Conservation (phyloP, 2,329 filamentous ascomycete genomes). For the Nothopassalora personata region DNA sequence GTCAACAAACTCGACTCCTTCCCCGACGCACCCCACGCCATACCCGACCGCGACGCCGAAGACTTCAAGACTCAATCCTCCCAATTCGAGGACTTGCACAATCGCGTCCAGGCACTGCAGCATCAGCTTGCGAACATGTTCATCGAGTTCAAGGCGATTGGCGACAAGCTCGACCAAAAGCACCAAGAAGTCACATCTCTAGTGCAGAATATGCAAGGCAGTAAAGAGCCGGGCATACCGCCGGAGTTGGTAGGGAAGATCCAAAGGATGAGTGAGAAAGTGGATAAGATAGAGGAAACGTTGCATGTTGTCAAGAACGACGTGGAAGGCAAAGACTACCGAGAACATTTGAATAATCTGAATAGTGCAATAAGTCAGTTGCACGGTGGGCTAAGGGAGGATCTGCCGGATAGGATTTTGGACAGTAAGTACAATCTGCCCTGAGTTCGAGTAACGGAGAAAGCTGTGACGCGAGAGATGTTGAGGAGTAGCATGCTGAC, state of each 20-base stretch:
- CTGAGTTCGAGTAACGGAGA: not conserved
- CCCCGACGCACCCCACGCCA: conserved; percentile 39
- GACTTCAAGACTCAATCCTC: conserved; percentile 41
- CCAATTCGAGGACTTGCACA: conserved; percentile 81
- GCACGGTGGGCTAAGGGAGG: conserved; percentile 48
- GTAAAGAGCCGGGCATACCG: conserved; percentile 29
- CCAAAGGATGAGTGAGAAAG: conserved; percentile 12
- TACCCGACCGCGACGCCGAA: conserved; percentile 32
- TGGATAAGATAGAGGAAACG: conserved; percentile 44
- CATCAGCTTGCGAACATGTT: conserved; percentile 63
- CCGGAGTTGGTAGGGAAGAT: conserved; percentile 20
- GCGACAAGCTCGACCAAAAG: conserved; percentile 51
- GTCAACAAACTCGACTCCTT: conserved; percentile 33
- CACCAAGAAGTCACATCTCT: conserved; percentile 47
- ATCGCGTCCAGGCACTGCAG: conserved; percentile 68
- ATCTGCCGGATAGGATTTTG: conserved; percentile 46
- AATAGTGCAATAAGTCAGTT: conserved; percentile 51
- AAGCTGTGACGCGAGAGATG: conserved; percentile 1
- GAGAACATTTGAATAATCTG: conserved; percentile 49
- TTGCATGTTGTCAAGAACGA: conserved; percentile 50
- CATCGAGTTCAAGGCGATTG: conserved; percentile 50
- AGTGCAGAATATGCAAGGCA: conserved; percentile 49
- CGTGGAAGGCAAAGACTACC: conserved; percentile 54
- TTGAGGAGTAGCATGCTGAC: not conserved
- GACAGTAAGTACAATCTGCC: conserved; percentile 40